Base-by-base conservation (phyloP, 1,139 yeast species). In the Suhomyces wounanorum region DNA sequence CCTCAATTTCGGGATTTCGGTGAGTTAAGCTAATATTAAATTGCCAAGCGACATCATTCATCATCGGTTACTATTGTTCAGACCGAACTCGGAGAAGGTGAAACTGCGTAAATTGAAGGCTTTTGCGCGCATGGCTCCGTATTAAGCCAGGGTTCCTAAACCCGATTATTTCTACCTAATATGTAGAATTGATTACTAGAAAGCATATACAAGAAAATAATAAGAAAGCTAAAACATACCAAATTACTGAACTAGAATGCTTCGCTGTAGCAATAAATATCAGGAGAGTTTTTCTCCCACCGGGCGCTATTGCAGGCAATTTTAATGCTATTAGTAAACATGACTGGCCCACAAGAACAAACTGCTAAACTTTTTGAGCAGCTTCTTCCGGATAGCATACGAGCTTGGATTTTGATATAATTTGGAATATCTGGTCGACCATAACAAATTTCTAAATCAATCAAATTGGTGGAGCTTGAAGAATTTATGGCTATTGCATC, bases 281-380 rank as follows among this genome's bases (percentile, higher is more conserved):
- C 75, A 1, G 73, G 75, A 5, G 72, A 59, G 38, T 51, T 40
- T 28, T 58, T 59, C 14, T 52, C 47, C 60, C 66, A 61, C 44
- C 75, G 62, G 40, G 63, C 64, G 36, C 48, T 57, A 50, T 70
- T 73, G 49, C 75, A 67, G 40, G 57, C 63, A 5, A 53, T 56
- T 48, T 66, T 69, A 11, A 73, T 60, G 16, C 52, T 50, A 23
- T 67, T 59, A 2, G 70, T 62, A 46, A 76, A 66, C 3, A 45
- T 45, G 3, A 52, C 58, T 4, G 78, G 74, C 0, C 81, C 81
- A 65, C 80, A 75, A 21, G 69, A 61, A 16, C 69, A 56, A 2
- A 76, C 72, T 0, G 79, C 78, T 51, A 75, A 33, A 3, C 61
- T 52, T 44, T 57, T 59, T 44, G 50, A 41, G 16, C 31, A 13